phyloP scores from a whole-genome alignment of 805 yeast species.

The Schwanniomyces pseudopolymorphus region DNA sequence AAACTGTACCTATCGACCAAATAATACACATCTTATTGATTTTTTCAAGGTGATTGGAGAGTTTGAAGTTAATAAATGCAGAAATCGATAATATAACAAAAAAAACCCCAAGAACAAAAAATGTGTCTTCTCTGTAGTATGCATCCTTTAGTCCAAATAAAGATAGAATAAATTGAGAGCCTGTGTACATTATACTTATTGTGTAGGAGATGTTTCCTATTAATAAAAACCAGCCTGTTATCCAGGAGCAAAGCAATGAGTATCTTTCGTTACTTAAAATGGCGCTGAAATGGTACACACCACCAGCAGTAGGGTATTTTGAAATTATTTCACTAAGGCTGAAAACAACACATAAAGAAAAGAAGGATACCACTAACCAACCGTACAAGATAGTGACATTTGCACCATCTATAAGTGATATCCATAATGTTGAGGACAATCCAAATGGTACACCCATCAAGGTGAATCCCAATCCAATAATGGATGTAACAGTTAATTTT shows the following conservation, averaged over 20 bases:
- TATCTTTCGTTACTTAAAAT: constrained; percentile 59
- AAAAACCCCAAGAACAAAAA: constrained; percentile 57
- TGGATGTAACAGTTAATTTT: constrained; percentile 65
- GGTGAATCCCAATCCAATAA: constrained; percentile 77
- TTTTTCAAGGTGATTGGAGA: constrained; percentile 57
- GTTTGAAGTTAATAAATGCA: constrained; percentile 61
- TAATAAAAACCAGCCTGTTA: constrained; percentile 72
- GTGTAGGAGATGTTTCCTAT: constrained; percentile 80
- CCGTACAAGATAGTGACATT: constrained; percentile 76
- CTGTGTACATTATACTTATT: constrained; percentile 70
- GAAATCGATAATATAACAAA: constrained; percentile 56
- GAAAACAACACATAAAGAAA: constrained; percentile 62
- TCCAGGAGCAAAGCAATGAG: constrained; percentile 66
- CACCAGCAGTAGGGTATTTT: constrained; percentile 75
- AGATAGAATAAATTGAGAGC: constrained; percentile 70
- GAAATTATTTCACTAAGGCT: constrained; percentile 77
- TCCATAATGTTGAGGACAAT: constrained; percentile 68
- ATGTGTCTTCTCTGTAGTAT: constrained; percentile 56
- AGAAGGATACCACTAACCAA: constrained; percentile 63
- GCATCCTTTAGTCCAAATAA: constrained; percentile 62
- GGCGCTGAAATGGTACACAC: constrained; percentile 76
- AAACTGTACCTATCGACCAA: constrained; percentile 72
- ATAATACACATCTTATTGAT: constrained; percentile 69
- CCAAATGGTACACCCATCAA: constrained; percentile 84
- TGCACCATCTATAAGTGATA: constrained; percentile 74